phyloP scores from a whole-genome alignment of 495 filamentous ascomycete species.

The Penicillium pulvis region DNA sequence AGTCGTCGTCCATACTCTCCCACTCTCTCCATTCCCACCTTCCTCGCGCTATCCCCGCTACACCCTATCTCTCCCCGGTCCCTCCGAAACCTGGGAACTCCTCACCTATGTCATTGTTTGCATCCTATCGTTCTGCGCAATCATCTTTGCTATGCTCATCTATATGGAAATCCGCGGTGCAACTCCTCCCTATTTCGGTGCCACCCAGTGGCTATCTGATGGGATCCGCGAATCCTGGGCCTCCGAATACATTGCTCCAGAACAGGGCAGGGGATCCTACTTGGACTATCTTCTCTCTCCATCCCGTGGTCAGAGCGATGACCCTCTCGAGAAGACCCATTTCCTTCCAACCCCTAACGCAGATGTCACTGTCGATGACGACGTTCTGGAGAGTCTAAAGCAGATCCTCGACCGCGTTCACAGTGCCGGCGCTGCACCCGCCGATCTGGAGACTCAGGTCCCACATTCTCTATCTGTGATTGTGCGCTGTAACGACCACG shows the following conservation, averaged over 20 bases:
- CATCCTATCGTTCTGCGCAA: slow-evolving; percentile 54
- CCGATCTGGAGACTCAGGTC: slow-evolving; percentile 20
- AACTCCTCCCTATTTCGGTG: slow-evolving; percentile 58
- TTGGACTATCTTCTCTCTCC: slow-evolving; percentile 19
- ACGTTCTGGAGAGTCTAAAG: slow-evolving; percentile 21
- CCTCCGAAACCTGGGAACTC: slow-evolving; percentile 50
- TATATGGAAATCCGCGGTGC: slow-evolving; percentile 68
- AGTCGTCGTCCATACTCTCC: slow-evolving; percentile 80
- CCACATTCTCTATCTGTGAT: slow-evolving; percentile 28
- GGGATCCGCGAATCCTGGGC: slow-evolving; percentile 35
- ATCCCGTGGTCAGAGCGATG: not conserved
- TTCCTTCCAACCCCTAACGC: not conserved
- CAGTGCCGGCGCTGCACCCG: slow-evolving; percentile 26
- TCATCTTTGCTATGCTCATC: slow-evolving; percentile 63
- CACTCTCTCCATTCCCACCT: slow-evolving; percentile 59
- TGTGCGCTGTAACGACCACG: slow-evolving; percentile 28
- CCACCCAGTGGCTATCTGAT: slow-evolving; percentile 45
- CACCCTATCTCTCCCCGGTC: slow-evolving; percentile 61
- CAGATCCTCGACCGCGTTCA: slow-evolving; percentile 31
- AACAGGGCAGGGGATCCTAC: slow-evolving; percentile 21
- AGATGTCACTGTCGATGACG: slow-evolving; percentile 1
- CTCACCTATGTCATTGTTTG: slow-evolving; percentile 50
- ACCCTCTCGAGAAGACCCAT: not conserved
- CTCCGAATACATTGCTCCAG: slow-evolving; percentile 17
- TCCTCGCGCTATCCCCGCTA: slow-evolving; percentile 61